Percentiles rank a stretch among this genome's conserved stretches.
phyloP scores from a whole-genome alignment of 2,329 filamentous ascomycete species.

The Fusarium floridanum region DNA sequence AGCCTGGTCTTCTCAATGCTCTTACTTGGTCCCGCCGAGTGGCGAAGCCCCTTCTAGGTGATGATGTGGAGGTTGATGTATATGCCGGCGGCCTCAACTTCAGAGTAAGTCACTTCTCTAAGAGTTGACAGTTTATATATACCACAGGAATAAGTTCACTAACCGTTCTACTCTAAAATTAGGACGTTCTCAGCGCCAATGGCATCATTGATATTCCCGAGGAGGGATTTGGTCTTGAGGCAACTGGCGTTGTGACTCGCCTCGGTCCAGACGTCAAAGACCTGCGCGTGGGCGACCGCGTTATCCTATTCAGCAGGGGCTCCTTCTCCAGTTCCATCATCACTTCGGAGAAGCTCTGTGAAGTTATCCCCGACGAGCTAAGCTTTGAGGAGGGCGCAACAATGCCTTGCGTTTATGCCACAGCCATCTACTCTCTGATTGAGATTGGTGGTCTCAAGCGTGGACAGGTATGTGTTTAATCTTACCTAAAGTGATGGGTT shows the following conservation, averaged over 20 bases:
- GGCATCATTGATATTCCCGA: conserved; percentile 44
- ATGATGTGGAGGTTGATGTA: conserved; percentile 53
- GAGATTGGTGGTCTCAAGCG: conserved; percentile 30
- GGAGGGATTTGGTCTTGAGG: conserved; percentile 47
- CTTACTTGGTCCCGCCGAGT: conserved; percentile 33
- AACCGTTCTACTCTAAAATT: conserved; percentile 20
- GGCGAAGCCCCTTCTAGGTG: conserved; percentile 8
- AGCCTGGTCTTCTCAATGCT: conserved; percentile 37
- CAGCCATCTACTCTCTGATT: conserved; percentile 50
- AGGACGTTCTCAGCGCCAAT: conserved; percentile 55
- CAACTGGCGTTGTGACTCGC: conserved; percentile 47
- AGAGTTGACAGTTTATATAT: not conserved
- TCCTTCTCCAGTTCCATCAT: conserved; percentile 35
- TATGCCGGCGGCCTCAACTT: conserved; percentile 36
- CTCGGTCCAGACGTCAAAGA: conserved; percentile 45
- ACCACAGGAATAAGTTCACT: not conserved
- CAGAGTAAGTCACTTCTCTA: conserved; percentile 19
- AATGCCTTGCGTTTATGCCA: conserved; percentile 52
- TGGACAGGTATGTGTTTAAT: conserved; percentile 10
- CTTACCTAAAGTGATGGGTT: not conserved
- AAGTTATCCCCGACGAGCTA: conserved; percentile 52
- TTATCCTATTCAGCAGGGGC: conserved; percentile 49
- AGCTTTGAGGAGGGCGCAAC: conserved; percentile 53
- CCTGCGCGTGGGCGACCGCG: conserved; percentile 52
- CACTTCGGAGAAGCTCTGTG: conserved; percentile 34